phyloP scores from a whole-genome alignment of 1,284 basidiomycete genomes.

The Ustilago shanxiensis region DNA sequence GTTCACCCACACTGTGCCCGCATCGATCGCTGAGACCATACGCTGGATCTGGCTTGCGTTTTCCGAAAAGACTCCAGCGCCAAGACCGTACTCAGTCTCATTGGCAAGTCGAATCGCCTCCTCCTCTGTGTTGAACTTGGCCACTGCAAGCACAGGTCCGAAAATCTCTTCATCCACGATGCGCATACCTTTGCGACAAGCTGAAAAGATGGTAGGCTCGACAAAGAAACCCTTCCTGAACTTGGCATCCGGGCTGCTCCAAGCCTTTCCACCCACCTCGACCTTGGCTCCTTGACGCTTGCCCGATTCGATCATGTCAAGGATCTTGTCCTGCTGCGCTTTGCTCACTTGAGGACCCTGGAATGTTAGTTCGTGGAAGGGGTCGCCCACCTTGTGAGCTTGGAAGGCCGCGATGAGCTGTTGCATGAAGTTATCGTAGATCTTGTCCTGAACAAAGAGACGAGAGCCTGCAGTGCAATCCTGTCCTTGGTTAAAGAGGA shows the following conservation, averaged over 20 bases:
- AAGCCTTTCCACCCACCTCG: constrained; percentile 77
- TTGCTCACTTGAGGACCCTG: constrained; percentile 89
- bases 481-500: constrained; percentile 76
- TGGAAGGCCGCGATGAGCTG: constrained; percentile 76
- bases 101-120: constrained; percentile 80
- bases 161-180: constrained; percentile 82
- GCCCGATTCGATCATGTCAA: constrained; percentile 89
- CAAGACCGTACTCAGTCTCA: constrained; percentile 88
- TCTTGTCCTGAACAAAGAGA: constrained; percentile 77
- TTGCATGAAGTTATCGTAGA: constrained; percentile 77
- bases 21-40: constrained; percentile 81
- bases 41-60: constrained; percentile 72
- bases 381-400: constrained; percentile 74
- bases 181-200: constrained; percentile 75
- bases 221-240: constrained; percentile 74
- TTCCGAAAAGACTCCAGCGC: constrained; percentile 82
- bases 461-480: constrained; percentile 80
- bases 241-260: constrained; percentile 24
- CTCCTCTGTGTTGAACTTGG: constrained; percentile 69
- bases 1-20: constrained; percentile 87
- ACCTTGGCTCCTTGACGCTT: constrained; percentile 82
- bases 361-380: constrained; percentile 79
- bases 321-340: constrained; percentile 86
- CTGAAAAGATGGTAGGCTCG: constrained; percentile 73
- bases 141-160: constrained; percentile 78